Evolutionary conservation across 306 rosid species (phyloP).

Genomic region (Gastrolobium bilobum): DNA sequence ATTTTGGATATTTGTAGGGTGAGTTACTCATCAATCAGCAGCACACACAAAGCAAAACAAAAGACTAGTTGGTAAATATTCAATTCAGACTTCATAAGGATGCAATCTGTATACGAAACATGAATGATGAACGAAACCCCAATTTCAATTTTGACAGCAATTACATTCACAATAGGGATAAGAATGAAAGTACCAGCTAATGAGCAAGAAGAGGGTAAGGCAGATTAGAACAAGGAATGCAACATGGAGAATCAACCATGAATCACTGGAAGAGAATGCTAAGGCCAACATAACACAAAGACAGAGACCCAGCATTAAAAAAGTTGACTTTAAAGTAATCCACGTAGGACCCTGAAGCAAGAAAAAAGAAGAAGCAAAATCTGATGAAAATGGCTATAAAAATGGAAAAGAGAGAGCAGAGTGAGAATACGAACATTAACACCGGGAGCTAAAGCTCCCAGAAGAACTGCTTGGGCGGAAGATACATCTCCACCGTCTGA

Average conservation of each 20-base stretch:
- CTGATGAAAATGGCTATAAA: background rate
- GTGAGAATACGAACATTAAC: conserved; percentile 68
- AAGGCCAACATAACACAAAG: conserved; percentile 81
- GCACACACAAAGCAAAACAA: background rate
- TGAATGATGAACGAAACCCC: background rate
- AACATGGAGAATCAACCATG: conserved; percentile 81
- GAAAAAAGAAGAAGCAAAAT: background rate
- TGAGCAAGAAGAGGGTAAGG: conserved; percentile 78
- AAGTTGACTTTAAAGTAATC: conserved; percentile 74
- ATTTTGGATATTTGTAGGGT: background rate
- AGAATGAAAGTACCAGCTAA: conserved; percentile 75
- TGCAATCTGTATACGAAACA: background rate
- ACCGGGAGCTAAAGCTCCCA: conserved; percentile 94
- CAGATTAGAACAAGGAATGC: conserved; percentile 77
- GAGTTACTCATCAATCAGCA: background rate
- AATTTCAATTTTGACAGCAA: conserved; percentile 5
- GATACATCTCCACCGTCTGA: conserved; percentile 64
- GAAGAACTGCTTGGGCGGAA: conserved; percentile 80
- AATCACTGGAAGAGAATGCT: conserved; percentile 90
- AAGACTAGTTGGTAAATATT: conserved; percentile 5
- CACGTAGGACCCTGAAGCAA: conserved; percentile 81
- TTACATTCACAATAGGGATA: background rate
- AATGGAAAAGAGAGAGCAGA: background rate
- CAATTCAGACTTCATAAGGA: conserved; percentile 1
- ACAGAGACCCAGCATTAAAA: conserved; percentile 79